Conservation (phyloP, 2,329 filamentous ascomycete genomes). For the Capronia americana region DNA sequence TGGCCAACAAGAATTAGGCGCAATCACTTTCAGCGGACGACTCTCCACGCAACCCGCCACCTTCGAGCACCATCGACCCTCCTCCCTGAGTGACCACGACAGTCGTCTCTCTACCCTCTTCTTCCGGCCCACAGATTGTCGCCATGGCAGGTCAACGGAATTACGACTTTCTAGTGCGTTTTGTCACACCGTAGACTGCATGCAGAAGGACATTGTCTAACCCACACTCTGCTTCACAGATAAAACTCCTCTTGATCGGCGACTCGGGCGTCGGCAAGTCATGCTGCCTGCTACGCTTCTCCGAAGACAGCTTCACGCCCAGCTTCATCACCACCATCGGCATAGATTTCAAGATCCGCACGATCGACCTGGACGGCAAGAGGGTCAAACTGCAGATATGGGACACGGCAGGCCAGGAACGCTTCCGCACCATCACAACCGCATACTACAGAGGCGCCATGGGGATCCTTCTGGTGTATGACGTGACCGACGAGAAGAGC, state of each 20-base stretch:
- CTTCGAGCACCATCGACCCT: background rate
- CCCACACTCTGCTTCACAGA: slow-evolving; percentile 60
- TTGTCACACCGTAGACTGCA: slow-evolving; percentile 12
- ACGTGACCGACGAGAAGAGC: slow-evolving; percentile 94
- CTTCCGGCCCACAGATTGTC: slow-evolving; percentile 17
- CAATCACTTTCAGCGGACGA: slow-evolving; percentile 10
- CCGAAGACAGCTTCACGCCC: slow-evolving; percentile 95
- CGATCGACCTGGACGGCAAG: slow-evolving; percentile 98
- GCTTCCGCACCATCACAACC: slow-evolving; percentile 98
- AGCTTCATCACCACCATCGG: slow-evolving; percentile 99
- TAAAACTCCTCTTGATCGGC: slow-evolving; percentile 95
- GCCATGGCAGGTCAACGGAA: slow-evolving; percentile 95
- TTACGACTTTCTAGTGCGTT: slow-evolving; percentile 95
- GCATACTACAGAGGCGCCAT: slow-evolving; percentile 98
- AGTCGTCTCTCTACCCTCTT: background rate
- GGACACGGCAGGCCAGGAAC: slow-evolving; percentile 98
- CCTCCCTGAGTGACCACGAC: slow-evolving; percentile 7
- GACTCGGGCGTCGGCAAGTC: slow-evolving; percentile 97
- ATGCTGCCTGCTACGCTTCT: slow-evolving; percentile 94
- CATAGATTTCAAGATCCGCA: slow-evolving; percentile 99
- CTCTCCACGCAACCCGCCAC: slow-evolving; percentile 15
- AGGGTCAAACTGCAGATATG: slow-evolving; percentile 99
- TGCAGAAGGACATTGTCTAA: slow-evolving; percentile 7
- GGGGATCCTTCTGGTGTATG: slow-evolving; percentile 97
- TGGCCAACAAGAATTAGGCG: background rate